A percentile compares a stretch with the other conserved stretches of the same genome.
phyloP scores from a whole-genome alignment of 1,139 yeast species.

The Debaryomyces sp. region DNA sequence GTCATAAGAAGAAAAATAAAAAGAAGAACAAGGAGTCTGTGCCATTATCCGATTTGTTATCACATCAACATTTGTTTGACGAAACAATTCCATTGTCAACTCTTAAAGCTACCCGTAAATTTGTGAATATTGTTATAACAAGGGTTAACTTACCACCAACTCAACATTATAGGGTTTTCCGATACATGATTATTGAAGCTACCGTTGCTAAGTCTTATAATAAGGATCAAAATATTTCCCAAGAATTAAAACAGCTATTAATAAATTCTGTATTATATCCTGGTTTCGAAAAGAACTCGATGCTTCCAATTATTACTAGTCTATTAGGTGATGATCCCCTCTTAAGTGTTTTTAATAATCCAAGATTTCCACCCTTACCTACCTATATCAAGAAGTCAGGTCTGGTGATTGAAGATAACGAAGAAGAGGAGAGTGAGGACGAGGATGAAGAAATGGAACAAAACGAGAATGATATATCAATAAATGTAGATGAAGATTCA shows the following conservation, averaged over 20 bases:
- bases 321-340: constrained; percentile 46
- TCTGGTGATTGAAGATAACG: constrained; percentile 16
- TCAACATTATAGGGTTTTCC: constrained; percentile 62
- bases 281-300: constrained; percentile 60
- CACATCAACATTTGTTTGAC: constrained; percentile 64
- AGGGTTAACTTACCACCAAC: constrained; percentile 61
- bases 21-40: constrained; percentile 46
- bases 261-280: constrained; percentile 64
- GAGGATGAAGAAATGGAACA: constrained; percentile 15
- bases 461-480: background rate
- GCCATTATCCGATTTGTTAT: constrained; percentile 68
- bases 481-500: constrained; percentile 8
- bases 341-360: constrained; percentile 65
- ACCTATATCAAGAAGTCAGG: constrained; percentile 29
- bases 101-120: constrained; percentile 42
- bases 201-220: constrained; percentile 32
- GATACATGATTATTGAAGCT: constrained; percentile 55
- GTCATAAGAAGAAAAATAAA: constrained; percentile 27
- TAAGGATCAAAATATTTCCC: constrained; percentile 28
- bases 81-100: constrained; percentile 43
- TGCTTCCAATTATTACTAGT: constrained; percentile 70
- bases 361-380: constrained; percentile 73
- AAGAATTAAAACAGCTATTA: constrained; percentile 42
- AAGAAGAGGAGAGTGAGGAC: constrained; percentile 22
- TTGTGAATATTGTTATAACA: constrained; percentile 53